Conservation (phyloP, 768 basidiomycete species). For the Coprinellus aureogranulatus region DNA sequence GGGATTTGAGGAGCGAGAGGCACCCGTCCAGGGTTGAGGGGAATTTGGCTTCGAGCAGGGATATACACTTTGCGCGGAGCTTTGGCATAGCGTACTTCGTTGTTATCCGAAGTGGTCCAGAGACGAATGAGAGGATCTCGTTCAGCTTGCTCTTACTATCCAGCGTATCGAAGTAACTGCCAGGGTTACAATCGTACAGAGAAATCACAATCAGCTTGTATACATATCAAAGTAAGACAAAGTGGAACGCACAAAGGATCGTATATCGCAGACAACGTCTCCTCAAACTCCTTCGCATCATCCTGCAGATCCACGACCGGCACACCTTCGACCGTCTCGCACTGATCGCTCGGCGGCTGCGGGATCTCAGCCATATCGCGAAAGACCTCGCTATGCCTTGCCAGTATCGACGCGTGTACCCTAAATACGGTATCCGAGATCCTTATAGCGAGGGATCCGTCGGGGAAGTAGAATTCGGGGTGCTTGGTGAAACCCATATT, state of each 20-base stretch:
- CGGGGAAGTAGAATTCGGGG: conserved; percentile 36
- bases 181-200: too few relatives aligned
- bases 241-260: conserved; percentile 33
- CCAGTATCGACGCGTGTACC: conserved; percentile 37
- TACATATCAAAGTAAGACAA: background rate
- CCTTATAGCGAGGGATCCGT: conserved; percentile 40
- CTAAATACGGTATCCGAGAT: conserved; percentile 31
- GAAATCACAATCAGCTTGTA: conserved; percentile 1
- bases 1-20: conserved; percentile 34
- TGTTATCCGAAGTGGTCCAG: conserved; percentile 41
- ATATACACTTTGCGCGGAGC: conserved; percentile 38
- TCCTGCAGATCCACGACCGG: conserved; percentile 32
- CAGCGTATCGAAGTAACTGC: conserved; percentile 40
- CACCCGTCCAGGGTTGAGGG: conserved; percentile 40
- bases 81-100: conserved; percentile 42
- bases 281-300: conserved; percentile 32
- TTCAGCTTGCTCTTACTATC: conserved; percentile 29
- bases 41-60: conserved; percentile 38
- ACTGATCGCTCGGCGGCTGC: conserved; percentile 31
- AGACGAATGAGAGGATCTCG: conserved; percentile 37
- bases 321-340: conserved; percentile 35
- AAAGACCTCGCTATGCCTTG: conserved; percentile 41
- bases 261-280: conserved; percentile 36
- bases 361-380: conserved; percentile 36
- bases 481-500: conserved; percentile 11